Evolutionary conservation across 345 rosid genomes (phyloP), one percentile per base, ranked within the genome.

Genomic region (Pelargonium nanum): DNA sequence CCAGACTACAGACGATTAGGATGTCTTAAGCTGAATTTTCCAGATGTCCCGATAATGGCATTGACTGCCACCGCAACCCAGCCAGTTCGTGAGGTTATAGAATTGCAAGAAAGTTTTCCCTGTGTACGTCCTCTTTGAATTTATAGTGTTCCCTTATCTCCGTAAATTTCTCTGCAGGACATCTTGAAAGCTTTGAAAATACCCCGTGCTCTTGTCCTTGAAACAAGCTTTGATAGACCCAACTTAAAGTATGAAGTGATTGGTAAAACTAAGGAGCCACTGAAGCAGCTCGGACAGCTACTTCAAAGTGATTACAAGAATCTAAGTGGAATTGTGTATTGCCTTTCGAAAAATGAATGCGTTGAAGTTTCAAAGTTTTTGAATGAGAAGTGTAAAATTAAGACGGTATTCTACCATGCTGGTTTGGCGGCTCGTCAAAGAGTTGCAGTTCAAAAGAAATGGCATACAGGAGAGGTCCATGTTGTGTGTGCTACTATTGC

Each of bases 211-310:
- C 73, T 79, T 57, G 82, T 89, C 66, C 85, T 93, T 4, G 78
- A 93, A 82, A 85, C 88, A 74, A 89, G 97, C 77, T 93, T 85
- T 75, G 97, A 93, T 71, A 81, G 97, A 78, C 86, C 85, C 66
- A 93, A 93, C 72, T 72, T 93, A 64, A 93, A 80, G 68, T 93
- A 93, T 56, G 94, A 87, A 78, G 97, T 85, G 58, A 78, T 81
- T 60, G 81, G 62, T 56, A 93, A 93, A 74, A 79, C 78, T 56
- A 87, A 78, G 78, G 91, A 78, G 62, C 73, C 97, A 24, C 68
- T 89, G 58, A 85, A 87, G 79, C 96, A 93, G 77, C 87, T 93
- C 32, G 97, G 84, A 53, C 74, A 85, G 59, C 84, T 89, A 23
- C 63, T 89, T 53, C 76, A 63, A 58, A 83, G 83, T 48, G 87